Percentiles rank a stretch among this genome's conserved stretches.
Conservation (phyloP, 805 yeast genomes). For the Candida maris region DNA sequence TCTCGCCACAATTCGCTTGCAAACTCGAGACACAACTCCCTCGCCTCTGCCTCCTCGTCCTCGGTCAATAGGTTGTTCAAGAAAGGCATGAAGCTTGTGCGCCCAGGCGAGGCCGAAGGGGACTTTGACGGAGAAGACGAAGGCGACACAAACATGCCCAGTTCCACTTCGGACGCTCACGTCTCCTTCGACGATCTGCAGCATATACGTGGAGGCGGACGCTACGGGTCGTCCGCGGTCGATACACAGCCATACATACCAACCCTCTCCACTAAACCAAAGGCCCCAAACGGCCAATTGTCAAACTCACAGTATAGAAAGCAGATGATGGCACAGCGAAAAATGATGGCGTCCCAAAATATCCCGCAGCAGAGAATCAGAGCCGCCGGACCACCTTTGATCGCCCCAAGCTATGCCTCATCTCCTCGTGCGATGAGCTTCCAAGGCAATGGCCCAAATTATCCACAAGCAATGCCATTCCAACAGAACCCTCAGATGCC, state of each 20-base stretch:
- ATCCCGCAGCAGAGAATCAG: constrained; percentile 1
- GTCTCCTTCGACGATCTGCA: constrained; percentile 64
- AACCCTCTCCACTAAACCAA: constrained; percentile 43
- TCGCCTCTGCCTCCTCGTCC: constrained; percentile 27
- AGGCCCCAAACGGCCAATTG: constrained; percentile 29
- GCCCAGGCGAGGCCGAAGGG: constrained; percentile 23
- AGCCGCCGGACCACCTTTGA: background rate
- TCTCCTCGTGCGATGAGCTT: constrained; percentile 37
- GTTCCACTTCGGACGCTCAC: constrained; percentile 23
- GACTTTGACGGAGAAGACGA: constrained; percentile 29
- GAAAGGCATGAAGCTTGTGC: constrained; percentile 31
- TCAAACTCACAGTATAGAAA: constrained; percentile 65
- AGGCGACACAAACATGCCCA: constrained; percentile 30
- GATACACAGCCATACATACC: constrained; percentile 78
- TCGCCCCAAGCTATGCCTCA: constrained; percentile 25
- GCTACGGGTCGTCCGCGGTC: constrained; percentile 49
- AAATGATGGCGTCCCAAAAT: constrained; percentile 39
- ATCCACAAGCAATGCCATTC: constrained; percentile 30
- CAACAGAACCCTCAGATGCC: constrained; percentile 16
- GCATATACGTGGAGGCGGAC: constrained; percentile 61
- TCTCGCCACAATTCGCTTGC: constrained; percentile 9
- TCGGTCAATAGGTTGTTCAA: constrained; percentile 41
- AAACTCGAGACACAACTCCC: constrained; percentile 21
- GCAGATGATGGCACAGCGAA: constrained; percentile 64
- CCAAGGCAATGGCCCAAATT: constrained; percentile 14